Evolutionary conservation across 768 basidiomycete species (phyloP).

Genomic region (Chalciporus pseudorubinellus): DNA sequence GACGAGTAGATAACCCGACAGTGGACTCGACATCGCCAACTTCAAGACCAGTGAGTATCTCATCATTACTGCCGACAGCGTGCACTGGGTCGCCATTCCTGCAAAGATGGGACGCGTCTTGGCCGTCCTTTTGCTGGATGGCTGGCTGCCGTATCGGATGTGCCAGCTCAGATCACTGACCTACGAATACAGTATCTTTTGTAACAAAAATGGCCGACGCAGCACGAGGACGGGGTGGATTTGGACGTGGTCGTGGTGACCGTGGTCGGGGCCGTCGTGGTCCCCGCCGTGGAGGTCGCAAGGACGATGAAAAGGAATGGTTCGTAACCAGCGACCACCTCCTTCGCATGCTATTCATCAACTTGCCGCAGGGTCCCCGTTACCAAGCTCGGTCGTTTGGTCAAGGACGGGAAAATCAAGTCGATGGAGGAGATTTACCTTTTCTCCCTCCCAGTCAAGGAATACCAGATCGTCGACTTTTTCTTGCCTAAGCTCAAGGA

Average conservation of each 20-base stretch:
- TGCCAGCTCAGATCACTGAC: slow-evolving; percentile 30
- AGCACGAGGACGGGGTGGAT: slow-evolving; percentile 88
- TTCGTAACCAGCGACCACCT: slow-evolving; percentile 38
- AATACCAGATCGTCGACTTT: slow-evolving; percentile 98
- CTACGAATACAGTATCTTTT: slow-evolving; percentile 23
- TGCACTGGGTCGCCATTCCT: neutral
- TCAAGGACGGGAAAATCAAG: slow-evolving; percentile 99
- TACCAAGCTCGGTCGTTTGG: slow-evolving; percentile 98
- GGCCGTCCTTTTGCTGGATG: slow-evolving; percentile 47
- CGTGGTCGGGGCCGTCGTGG: slow-evolving; percentile 65
- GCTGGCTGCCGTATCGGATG: slow-evolving; percentile 39
- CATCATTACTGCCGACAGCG: neutral
- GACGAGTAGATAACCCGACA: slow-evolving; percentile 13
- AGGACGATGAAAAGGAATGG: slow-evolving; percentile 99
- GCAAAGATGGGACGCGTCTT: neutral
- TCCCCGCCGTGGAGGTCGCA: slow-evolving; percentile 93
- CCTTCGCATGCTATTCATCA: slow-evolving; percentile 4
- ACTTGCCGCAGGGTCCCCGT: slow-evolving; percentile 75
- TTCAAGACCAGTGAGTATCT: slow-evolving; percentile 40
- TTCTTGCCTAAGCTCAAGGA: slow-evolving; percentile 99
- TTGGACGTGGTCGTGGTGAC: slow-evolving; percentile 81
- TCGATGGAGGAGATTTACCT: slow-evolving; percentile 99
- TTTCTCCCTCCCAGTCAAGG: slow-evolving; percentile 99
- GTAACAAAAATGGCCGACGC: slow-evolving; percentile 75
- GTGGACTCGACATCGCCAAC: slow-evolving; percentile 22